Evolutionary conservation across 768 basidiomycete genomes (phyloP), one percentile per base, ranked within the genome.

Genomic region (Tricholoma terreum): DNA sequence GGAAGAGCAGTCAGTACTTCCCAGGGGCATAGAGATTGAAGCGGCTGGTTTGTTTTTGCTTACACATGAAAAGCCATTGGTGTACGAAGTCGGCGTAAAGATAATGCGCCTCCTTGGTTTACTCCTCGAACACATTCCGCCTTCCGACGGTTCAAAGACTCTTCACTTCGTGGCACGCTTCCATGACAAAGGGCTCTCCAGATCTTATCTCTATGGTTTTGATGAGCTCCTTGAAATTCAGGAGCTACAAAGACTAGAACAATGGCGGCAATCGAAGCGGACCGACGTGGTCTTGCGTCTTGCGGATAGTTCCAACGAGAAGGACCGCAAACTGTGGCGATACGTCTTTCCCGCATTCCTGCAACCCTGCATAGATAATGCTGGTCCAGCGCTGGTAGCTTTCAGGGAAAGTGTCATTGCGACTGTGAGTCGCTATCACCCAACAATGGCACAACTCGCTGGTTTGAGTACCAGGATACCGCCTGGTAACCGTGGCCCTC

Each of bases 21-120:
- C 77, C 1, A 78, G 83, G 50, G 75, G 83, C 19, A 79, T 76
- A 43, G 85, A 90, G 59, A 79, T 94, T 27, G 85, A 88, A 60
- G 83, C 85, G 0, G 90, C 86, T 1, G 82, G 83, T 1, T 67
- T 95, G 42, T 94, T 95, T 67, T 72, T 95, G 52, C 76, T 94
- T 55, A 77, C 87, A 11, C 80, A 86, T 53, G 80, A 82, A 58
- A 68, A 69, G 27, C 69, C 75, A 50, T 57, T 73, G 2, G 80
- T 90, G 8, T 81, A 83, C 50, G 73, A 73, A 12, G 77, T 79
- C 17, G 93, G 89, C 1, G 80, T 87, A 30, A 84, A 84, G 66
- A 75, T 88, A 14, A 64, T 90, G 8, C 82, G 87, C 34, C 75
- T 82, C 31, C 71, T 92, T 42, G 78, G 82, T 12, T 68, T 71